Evolutionary conservation across 2,329 filamentous ascomycete genomes (phyloP).

Genomic region (Blastomyces emzantsi): DNA sequence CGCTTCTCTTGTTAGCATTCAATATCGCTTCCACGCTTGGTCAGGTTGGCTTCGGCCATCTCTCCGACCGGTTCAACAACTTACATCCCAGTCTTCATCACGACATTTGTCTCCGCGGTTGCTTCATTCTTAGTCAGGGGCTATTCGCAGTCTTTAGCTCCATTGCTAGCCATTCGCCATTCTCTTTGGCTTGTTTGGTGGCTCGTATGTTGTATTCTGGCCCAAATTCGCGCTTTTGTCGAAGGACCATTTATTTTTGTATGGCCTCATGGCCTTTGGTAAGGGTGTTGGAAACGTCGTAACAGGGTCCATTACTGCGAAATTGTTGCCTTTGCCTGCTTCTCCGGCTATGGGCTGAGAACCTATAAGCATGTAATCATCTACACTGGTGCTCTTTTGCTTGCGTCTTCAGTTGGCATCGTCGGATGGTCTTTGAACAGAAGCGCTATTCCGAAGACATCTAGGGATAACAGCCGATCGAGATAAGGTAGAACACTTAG

Average conservation of each 20-base stretch:
- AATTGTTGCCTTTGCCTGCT: not conserved
- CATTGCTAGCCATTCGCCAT: not conserved
- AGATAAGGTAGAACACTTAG: not conserved
- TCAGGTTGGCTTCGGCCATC: not conserved
- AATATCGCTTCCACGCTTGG: not conserved
- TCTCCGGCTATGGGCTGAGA: slow-evolving; percentile 2
- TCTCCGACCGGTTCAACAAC: not conserved
- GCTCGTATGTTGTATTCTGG: not conserved
- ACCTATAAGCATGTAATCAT: slow-evolving; percentile 8
- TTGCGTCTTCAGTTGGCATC: slow-evolving; percentile 6
- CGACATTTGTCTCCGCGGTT: slow-evolving; percentile 3
- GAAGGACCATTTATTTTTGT: slow-evolving; percentile 8
- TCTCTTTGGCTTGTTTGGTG: not conserved
- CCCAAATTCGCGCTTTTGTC: slow-evolving; percentile 7
- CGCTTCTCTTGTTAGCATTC: not conserved
- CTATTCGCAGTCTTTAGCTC: not conserved
- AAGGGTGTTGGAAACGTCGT: slow-evolving; percentile 8
- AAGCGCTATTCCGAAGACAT: not conserved
- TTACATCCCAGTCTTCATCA: not conserved
- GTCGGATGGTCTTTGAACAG: slow-evolving; percentile 3
- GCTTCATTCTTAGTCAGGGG: not conserved
- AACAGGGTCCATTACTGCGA: slow-evolving; percentile 5
- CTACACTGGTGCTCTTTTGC: slow-evolving; percentile 4
- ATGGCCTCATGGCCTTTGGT: slow-evolving; percentile 9
- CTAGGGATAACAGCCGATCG: not conserved